A percentile compares a stretch with the other conserved stretches of the same genome.
phyloP scores from a whole-genome alignment of 2,329 filamentous ascomycete species.

The Coniochaeta sp. region DNA sequence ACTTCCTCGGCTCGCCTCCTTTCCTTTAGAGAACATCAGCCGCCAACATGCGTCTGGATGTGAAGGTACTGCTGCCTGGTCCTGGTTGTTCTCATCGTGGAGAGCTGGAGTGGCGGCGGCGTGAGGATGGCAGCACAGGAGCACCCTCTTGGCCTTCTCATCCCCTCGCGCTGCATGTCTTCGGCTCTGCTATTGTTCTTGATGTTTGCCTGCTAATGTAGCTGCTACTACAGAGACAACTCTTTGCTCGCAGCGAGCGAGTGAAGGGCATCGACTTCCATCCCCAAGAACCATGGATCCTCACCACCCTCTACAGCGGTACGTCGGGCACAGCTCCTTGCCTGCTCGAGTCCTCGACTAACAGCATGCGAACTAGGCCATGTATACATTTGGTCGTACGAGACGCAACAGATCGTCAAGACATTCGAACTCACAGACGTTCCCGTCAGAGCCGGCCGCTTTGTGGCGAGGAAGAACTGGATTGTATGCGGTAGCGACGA shows the following conservation, averaged over 20 bases:
- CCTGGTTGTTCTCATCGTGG: conserved; percentile 11
- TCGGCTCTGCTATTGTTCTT: not conserved
- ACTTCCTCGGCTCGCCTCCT: not conserved
- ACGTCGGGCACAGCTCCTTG: conserved; percentile 25
- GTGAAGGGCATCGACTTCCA: conserved; percentile 98
- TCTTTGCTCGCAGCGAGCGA: conserved; percentile 85
- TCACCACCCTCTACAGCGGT: conserved; percentile 96
- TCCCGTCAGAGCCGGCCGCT: conserved; percentile 90
- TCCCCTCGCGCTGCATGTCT: not conserved
- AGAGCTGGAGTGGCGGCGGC: not conserved
- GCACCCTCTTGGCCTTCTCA: not conserved
- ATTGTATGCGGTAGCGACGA: conserved; percentile 93
- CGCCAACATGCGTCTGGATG: conserved; percentile 6
- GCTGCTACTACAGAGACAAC: conserved; percentile 34
- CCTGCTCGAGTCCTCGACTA: not conserved
- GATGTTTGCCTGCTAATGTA: not conserved
- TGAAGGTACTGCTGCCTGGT: conserved; percentile 14
- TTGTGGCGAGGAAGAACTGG: conserved; percentile 98
- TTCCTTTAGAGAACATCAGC: not conserved
- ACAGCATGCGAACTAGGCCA: conserved; percentile 53
- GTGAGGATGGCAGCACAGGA: not conserved
- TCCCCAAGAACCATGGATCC: conserved; percentile 88
- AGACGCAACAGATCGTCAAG: conserved; percentile 94
- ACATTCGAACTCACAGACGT: conserved; percentile 99
- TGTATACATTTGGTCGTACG: conserved; percentile 99